Conservation (phyloP, 2,329 filamentous ascomycete species). For the Colletotrichum eleusines region DNA sequence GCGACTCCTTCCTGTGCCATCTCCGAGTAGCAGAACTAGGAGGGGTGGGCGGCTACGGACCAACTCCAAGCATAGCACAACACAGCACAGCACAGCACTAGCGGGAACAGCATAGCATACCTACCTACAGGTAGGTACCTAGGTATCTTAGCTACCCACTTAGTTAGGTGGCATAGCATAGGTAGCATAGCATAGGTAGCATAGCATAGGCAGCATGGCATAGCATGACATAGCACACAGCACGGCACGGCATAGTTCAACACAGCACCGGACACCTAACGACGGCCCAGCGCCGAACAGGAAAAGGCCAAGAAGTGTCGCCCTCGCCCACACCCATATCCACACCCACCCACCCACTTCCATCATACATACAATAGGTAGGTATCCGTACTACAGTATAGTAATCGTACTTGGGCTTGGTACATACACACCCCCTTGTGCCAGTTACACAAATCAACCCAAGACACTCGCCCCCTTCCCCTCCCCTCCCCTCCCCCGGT, state of each 20-base stretch:
- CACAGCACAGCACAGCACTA: neutral
- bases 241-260: slow-evolving; percentile 20
- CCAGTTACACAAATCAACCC: slow-evolving; percentile 43
- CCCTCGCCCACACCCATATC: neutral
- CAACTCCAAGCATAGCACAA: slow-evolving; percentile 15
- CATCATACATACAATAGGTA: no score
- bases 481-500: no score
- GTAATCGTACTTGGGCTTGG: no score
- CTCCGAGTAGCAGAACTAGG: slow-evolving; percentile 8
- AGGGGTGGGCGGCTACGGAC: slow-evolving; percentile 2
- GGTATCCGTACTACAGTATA: no score
- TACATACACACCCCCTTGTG: slow-evolving; percentile 27
- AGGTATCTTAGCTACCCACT: no score
- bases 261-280: slow-evolving; percentile 31
- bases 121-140: no score
- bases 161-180: neutral
- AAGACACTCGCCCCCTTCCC: slow-evolving; percentile 2
- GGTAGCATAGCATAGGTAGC: neutral
- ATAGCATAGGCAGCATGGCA: slow-evolving; percentile 2
- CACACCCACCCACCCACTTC: no score
- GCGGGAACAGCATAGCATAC: neutral
- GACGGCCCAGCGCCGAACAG: slow-evolving; percentile 24
- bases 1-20: slow-evolving; percentile 7
- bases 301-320: slow-evolving; percentile 35
- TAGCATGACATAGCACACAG: neutral